Base-by-base conservation (phyloP, 108 stramenopile genomes). In the Conticribra weissflogii region DNA sequence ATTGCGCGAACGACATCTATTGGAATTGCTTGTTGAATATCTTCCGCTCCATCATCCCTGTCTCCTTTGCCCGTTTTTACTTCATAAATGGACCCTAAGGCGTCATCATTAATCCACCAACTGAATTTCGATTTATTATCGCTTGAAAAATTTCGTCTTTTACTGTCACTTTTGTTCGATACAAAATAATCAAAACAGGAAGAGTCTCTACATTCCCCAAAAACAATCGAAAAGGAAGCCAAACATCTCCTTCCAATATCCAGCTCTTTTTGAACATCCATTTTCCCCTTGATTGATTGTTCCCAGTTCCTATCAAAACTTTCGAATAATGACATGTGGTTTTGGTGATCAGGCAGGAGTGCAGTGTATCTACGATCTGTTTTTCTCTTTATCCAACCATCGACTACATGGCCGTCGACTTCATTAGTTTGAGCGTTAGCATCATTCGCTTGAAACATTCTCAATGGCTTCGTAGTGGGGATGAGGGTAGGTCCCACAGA, bases 271-370 rank as follows among this genome's bases (percentile, higher is more conserved):
- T 65, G 17, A 8, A 31, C n/a, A 33, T 66, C 16, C 17, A 46
- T 0, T 14, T 41, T 32, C 30, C 63, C 46, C 24, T 73, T 36
- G 2, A 67, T 33, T 32, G 62, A 34, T 55, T 68, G 67, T 1
- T 41, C 48, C 71, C 70, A 72, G 51, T 78, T 66, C n/a, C 77
- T 55, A 66, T 78, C 77, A 54, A 78, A 73, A 50, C 72, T 78
- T 30, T 73, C 66, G 66, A 78, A 78, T 48, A 78, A 68, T 2
- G 77, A 49, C n/a, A 59, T 45, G 23, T 48, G 57, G 22, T 72
- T 31, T 28, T 28, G 21, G 15, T 49, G 30, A 32, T n/a, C 9
- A 7, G 31, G 29, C 5, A 29, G 3, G 30, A 12, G 4, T 1
- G 48, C 14, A 25, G 48, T 9, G 44, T 59, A 31, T 12, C 25